Conservation (phyloP, 2,329 filamentous ascomycete genomes). For the Meredithiella fracta region DNA sequence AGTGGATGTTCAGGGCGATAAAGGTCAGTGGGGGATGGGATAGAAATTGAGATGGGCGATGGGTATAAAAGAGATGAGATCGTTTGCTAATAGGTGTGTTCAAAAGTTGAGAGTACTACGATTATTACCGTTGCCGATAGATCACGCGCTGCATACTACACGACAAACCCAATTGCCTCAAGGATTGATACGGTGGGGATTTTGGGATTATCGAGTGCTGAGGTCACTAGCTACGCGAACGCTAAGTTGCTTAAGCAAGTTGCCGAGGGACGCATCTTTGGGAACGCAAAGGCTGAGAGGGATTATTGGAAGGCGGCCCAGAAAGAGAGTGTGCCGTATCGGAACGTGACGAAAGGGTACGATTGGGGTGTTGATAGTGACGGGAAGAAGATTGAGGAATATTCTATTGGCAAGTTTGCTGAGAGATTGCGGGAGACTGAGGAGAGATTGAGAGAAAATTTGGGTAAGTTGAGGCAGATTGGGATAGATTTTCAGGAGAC, state of each 20-base stretch:
- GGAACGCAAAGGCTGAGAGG: constrained; percentile 33
- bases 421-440: constrained; percentile 27
- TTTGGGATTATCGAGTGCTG: constrained; percentile 28
- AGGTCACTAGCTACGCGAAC: constrained; percentile 34
- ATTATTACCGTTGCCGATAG: constrained; percentile 33
- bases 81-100: neutral
- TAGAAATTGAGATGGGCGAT: neutral
- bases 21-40: constrained; percentile 16
- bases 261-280: constrained; percentile 21
- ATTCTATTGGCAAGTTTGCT: constrained; percentile 30
- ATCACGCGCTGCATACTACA: constrained; percentile 30
- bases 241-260: constrained; percentile 29
- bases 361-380: constrained; percentile 34
- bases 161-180: constrained; percentile 33
- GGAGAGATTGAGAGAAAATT: constrained; percentile 27
- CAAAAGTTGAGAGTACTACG: neutral
- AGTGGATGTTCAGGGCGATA: constrained; percentile 21
- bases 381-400: constrained; percentile 33
- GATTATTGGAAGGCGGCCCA: constrained; percentile 42
- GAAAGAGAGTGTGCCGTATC: constrained; percentile 35
- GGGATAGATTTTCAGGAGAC: constrained; percentile 25
- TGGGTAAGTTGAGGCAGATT: constrained; percentile 16
- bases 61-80: neutral
- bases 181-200: constrained; percentile 29
- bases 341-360: constrained; percentile 22